These are phyloP conservation scores for Leccinum subspadiceum DNA, from an alignment of 1,284 basidiomycete species.

Conservation along the genomic window DNA sequence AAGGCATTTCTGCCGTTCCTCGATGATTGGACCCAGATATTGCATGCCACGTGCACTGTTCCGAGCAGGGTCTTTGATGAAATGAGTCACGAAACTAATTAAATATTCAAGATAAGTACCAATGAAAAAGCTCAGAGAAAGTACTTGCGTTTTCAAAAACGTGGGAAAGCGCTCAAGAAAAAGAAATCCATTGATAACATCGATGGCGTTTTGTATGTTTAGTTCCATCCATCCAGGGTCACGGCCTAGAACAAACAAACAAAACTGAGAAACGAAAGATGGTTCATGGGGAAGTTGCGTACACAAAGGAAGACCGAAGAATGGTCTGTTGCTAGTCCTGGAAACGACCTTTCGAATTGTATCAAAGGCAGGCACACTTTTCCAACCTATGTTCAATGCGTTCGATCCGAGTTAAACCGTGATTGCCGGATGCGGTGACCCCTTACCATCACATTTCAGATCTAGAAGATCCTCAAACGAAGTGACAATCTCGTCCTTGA, in stretches of 20 bases:
- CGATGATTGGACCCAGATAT: slow-evolving; percentile 37
- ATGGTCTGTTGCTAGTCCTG: not conserved
- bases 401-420: not conserved
- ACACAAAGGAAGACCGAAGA: not conserved
- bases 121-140: not conserved
- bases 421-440: not conserved
- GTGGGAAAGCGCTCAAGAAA: not conserved
- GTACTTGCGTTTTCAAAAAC: not conserved
- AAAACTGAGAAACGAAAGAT: not conserved
- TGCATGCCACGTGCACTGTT: slow-evolving; percentile 15
- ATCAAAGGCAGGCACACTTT: not conserved
- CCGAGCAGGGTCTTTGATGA: slow-evolving; percentile 3
- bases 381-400: not conserved
- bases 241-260: not conserved
- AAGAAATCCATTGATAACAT: not conserved
- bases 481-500: slow-evolving; percentile 34
- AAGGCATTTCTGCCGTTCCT: slow-evolving; percentile 34
- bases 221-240: not conserved
- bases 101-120: not conserved
- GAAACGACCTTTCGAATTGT: not conserved
- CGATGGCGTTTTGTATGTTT: not conserved
- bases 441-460: slow-evolving; percentile 18
- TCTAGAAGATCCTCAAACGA: slow-evolving; percentile 30
- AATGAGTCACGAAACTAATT: not conserved
- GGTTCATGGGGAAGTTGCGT: not conserved